Evolutionary conservation across 441 rosid species (phyloP).

Genomic region (Adansonia grandidieri): DNA sequence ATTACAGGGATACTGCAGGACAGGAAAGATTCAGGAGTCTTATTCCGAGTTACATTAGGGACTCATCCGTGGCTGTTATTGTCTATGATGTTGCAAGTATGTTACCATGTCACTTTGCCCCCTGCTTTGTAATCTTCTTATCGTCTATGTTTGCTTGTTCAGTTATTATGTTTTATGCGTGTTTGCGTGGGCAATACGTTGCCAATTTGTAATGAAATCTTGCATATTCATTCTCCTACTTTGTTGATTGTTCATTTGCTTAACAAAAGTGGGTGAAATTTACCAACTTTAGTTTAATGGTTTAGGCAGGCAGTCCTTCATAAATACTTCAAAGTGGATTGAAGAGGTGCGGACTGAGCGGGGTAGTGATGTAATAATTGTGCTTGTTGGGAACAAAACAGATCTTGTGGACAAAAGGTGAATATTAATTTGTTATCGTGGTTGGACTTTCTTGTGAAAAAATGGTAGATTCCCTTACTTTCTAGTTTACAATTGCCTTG

Average conservation of each 20-base stretch:
- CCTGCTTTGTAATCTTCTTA: not conserved
- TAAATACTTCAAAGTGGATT: conserved; percentile 83
- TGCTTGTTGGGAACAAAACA: conserved; percentile 89
- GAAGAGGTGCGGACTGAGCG: conserved; percentile 90
- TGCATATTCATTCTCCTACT: not conserved
- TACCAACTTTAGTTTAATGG: conserved; percentile 20
- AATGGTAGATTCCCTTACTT: not conserved
- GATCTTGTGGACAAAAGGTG: conserved; percentile 91
- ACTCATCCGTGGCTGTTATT: conserved; percentile 86
- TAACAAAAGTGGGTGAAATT: conserved; percentile 10
- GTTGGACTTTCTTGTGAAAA: not conserved
- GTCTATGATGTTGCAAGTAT: conserved; percentile 89
- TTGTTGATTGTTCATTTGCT: conserved; percentile 13
- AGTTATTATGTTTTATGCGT: conserved; percentile 2
- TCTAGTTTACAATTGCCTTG: conserved; percentile 8
- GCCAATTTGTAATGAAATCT: not conserved
- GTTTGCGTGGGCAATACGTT: not conserved
- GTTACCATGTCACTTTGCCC: conserved; percentile 32
- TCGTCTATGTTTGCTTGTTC: conserved; percentile 6
- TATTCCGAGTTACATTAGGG: conserved; percentile 81
- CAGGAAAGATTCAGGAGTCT: conserved; percentile 90
- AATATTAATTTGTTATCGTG: not conserved
- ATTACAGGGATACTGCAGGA: conserved; percentile 86
- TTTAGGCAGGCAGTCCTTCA: conserved; percentile 80
- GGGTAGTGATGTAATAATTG: conserved; percentile 88